A percentile compares a stretch with the other conserved stretches of the same genome.
Conservation (phyloP, 345 rosid genomes). For the Lumnitzera racemosa region DNA sequence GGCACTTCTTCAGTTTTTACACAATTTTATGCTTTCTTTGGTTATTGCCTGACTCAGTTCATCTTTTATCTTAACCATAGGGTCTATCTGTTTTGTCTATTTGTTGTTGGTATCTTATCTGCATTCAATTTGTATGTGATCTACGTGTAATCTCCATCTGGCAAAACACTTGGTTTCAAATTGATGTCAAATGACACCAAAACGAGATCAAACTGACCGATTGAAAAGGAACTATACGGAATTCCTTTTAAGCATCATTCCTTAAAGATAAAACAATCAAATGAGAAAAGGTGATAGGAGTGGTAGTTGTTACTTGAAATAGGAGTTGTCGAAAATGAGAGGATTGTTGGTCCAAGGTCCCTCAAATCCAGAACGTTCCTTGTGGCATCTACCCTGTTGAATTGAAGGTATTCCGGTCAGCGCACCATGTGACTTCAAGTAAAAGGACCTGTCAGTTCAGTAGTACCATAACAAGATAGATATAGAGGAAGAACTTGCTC, state of each 20-base stretch:
- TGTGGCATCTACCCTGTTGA: conserved; percentile 83
- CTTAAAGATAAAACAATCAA: not conserved
- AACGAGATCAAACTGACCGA: too few relatives aligned
- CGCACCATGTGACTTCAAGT: not conserved
- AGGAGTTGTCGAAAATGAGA: conserved; percentile 77
- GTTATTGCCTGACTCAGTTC: too few relatives aligned
- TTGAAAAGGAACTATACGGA: not conserved
- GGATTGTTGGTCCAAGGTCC: conserved; percentile 90
- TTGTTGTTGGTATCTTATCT: too few relatives aligned
- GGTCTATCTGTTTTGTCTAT: not conserved
- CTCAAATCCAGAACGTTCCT: conserved; percentile 91
- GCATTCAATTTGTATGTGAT: too few relatives aligned
- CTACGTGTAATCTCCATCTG: too few relatives aligned
- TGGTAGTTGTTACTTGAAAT: conserved; percentile 50
- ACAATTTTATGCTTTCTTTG: too few relatives aligned
- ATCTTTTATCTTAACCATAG: not conserved
- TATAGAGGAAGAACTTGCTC: too few relatives aligned
- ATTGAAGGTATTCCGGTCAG: too few relatives aligned
- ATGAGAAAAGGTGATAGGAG: not conserved
- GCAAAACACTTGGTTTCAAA: too few relatives aligned
- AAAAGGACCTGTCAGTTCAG: not conserved
- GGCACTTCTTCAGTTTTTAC: too few relatives aligned
- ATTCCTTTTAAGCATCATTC: not conserved
- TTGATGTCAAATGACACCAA: too few relatives aligned
- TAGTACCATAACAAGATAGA: not conserved